Conservation (phyloP, 305 asterid species). For the Euphrasia arctica region DNA sequence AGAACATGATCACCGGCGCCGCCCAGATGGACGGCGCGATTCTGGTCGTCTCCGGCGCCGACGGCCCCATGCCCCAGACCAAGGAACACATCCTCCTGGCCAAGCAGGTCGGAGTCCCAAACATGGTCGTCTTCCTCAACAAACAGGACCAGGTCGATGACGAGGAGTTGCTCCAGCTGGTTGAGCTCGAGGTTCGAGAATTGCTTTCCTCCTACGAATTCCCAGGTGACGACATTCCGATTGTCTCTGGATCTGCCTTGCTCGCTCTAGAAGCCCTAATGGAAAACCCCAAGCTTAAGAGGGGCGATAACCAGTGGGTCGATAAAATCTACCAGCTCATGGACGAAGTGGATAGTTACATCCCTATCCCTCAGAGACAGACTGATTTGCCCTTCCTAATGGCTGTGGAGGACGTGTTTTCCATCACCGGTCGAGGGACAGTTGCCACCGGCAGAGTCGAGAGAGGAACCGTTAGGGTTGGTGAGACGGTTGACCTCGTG, state of each 20-base stretch:
- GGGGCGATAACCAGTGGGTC: constrained; percentile 53
- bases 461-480: constrained; percentile 40
- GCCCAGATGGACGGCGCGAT: constrained; percentile 65
- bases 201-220: constrained; percentile 46
- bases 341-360: constrained; percentile 49
- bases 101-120: constrained; percentile 53
- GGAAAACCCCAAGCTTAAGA: constrained; percentile 37
- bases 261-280: constrained; percentile 46
- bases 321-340: constrained; percentile 43
- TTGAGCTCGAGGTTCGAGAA: constrained; percentile 56
- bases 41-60: constrained; percentile 55
- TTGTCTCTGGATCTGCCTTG: constrained; percentile 48
- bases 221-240: constrained; percentile 54
- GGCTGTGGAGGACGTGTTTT: constrained; percentile 51
- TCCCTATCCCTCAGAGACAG: constrained; percentile 50
- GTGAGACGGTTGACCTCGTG: constrained; percentile 44
- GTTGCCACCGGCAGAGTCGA: constrained; percentile 53
- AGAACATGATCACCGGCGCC: constrained; percentile 62
- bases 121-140: constrained; percentile 49
- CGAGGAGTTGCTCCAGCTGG: constrained; percentile 48
- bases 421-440: constrained; percentile 54
- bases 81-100: constrained; percentile 51
- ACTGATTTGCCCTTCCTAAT: constrained; percentile 45
- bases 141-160: constrained; percentile 55
- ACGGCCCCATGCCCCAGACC: constrained; percentile 63